These are phyloP conservation scores for Mucor piriformis DNA, from an alignment of 371 early-diverging fungal genomes.

Conservation along the genomic window DNA sequence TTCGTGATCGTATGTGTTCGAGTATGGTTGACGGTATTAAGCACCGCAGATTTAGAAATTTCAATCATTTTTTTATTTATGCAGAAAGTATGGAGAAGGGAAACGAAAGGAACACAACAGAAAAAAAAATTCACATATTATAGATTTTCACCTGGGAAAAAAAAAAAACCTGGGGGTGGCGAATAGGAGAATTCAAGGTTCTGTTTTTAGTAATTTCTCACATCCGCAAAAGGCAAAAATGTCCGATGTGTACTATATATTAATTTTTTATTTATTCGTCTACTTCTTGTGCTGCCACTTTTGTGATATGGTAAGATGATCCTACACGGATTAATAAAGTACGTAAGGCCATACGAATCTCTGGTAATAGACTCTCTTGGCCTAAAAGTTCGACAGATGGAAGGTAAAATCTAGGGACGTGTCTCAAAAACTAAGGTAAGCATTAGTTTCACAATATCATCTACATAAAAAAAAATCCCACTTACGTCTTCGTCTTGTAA, in stretches of 20 bases:
- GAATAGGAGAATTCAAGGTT: not conserved
- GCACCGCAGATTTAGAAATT: not conserved
- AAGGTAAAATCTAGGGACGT: slow-evolving; percentile 51
- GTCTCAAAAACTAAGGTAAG: slow-evolving; percentile 32
- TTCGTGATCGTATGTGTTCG: not conserved
- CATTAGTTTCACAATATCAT: not conserved
- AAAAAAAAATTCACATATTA: not conserved
- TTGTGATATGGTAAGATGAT: slow-evolving; percentile 48
- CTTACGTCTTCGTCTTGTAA: slow-evolving; percentile 52
- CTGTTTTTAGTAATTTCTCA: slow-evolving; percentile 8
- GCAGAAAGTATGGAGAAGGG: not conserved
- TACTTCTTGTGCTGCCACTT: slow-evolving; percentile 4
- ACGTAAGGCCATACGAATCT: slow-evolving; percentile 52
- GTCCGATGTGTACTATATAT: not conserved
- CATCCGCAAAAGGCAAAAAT: slow-evolving; percentile 7
- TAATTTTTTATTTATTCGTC: not conserved
- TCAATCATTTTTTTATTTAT: not conserved
- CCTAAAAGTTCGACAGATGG: slow-evolving; percentile 52
- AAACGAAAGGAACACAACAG: not conserved
- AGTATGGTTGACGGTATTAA: not conserved
- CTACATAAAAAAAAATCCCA: slow-evolving; percentile 26
- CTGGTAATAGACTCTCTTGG: slow-evolving; percentile 47
- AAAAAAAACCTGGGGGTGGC: not conserved
- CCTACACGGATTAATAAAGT: slow-evolving; percentile 53
- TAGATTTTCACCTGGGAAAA: not conserved